Conservation (phyloP, 495 filamentous ascomycete genomes). For the Lasiosphaeris hirsuta region DNA sequence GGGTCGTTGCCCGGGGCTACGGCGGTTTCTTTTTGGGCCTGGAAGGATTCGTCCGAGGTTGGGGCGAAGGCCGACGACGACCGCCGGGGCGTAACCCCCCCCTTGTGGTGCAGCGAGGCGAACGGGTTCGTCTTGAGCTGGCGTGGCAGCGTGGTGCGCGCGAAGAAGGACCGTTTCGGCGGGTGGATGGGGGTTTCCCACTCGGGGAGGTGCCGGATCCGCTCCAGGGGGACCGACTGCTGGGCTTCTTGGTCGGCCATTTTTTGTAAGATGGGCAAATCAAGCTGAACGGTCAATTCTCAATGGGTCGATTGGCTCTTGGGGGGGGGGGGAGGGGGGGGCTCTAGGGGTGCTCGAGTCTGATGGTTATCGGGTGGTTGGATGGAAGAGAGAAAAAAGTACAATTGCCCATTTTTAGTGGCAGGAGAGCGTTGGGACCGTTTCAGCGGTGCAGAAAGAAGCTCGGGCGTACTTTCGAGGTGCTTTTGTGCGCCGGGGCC, state of each 20-base stretch:
- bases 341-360: background rate
- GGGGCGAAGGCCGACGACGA: background rate
- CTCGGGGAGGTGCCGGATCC: slow-evolving; percentile 30
- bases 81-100: background rate
- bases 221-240: background rate
- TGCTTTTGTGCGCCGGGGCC: background rate
- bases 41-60: background rate
- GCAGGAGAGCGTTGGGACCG: too few species aligned
- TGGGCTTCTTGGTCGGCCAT: background rate
- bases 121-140: background rate
- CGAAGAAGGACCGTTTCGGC: slow-evolving; percentile 27
- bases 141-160: background rate
- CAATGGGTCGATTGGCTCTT: too few species aligned
- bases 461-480: too few species aligned
- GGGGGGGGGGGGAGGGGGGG: background rate
- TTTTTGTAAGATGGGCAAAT: too few species aligned
- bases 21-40: background rate
- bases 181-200: slow-evolving; percentile 39
- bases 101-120: background rate
- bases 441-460: too few species aligned
- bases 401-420: too few species aligned
- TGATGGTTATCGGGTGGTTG: too few species aligned
- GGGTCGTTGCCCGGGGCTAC: slow-evolving; percentile 22
- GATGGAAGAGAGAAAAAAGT: too few species aligned
- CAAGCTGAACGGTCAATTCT: too few species aligned